Conservation (phyloP, 768 basidiomycete species). For the Termitomyces sp. region DNA sequence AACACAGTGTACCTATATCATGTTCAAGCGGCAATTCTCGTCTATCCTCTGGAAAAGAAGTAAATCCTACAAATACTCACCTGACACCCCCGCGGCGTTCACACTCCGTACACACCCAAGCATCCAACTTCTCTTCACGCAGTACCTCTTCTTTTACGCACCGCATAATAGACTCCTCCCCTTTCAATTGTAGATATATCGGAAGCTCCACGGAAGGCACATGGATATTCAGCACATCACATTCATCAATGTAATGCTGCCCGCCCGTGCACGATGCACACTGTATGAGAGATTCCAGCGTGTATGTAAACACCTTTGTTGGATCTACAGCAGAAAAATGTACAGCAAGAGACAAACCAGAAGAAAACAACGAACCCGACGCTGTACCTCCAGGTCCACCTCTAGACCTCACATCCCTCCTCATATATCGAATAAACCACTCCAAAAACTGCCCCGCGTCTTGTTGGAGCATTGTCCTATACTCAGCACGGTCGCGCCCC, state of each 20-base stretch:
- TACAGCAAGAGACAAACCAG: too few species aligned
- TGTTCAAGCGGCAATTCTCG: too few species aligned
- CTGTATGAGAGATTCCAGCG: constrained; percentile 80
- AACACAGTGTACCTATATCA: constrained; percentile 48
- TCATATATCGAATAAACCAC: constrained; percentile 68
- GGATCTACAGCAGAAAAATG: constrained; percentile 54
- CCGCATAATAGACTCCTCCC: constrained; percentile 47
- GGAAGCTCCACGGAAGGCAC: constrained; percentile 62
- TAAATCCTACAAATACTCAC: constrained; percentile 27
- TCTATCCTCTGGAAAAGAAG: background rate
- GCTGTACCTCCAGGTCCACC: constrained; percentile 17
- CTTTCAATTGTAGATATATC: background rate
- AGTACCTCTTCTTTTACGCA: constrained; percentile 59
- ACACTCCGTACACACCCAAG: constrained; percentile 74
- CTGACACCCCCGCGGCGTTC: constrained; percentile 65
- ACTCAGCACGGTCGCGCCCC: constrained; percentile 82
- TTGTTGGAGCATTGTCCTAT: constrained; percentile 94
- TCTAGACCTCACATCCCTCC: constrained; percentile 41
- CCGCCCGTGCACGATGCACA: constrained; percentile 77
- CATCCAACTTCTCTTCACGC: constrained; percentile 59
- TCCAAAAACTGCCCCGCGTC: constrained; percentile 87
- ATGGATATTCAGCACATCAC: constrained; percentile 71
- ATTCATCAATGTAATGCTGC: constrained; percentile 70
- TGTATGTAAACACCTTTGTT: constrained; percentile 73
- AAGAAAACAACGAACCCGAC: constrained; percentile 14